Base-by-base conservation (phyloP, 2,329 filamentous ascomycete species). In the Trichoderma hamatum region DNA sequence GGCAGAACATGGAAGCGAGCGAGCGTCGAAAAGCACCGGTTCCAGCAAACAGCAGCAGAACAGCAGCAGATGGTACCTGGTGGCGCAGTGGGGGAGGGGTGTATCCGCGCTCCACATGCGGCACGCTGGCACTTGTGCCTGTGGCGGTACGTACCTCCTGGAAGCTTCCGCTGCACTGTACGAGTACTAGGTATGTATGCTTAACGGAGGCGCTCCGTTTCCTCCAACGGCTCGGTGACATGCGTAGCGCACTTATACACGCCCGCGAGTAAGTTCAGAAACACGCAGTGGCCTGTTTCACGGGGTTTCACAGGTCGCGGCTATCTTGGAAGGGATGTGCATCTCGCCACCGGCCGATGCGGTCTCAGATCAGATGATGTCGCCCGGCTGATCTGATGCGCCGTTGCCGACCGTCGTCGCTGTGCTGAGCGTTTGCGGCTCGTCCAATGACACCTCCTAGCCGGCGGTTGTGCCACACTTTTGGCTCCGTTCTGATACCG, bases 321-420 rank as follows among this genome's bases (percentile, higher is more conserved):
- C 58, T 52, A 54, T 54, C 46, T 68, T 43, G 26, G 28, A 24
- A 24, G 39, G 49, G 43, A 39, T 26, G 36, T 13, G 46, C 39
- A 63, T 43, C 16, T 63, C 43, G 46, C 58, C 39, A 54, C 52
- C 43, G 46, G 58, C 28, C 34, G 43, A 61, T 55, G 46, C 24
- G 28, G 65, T 32, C 36, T 63, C 56, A 54, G 32, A 68, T 68
- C 65, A 68, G 43, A 54, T 68, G 58, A 63, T 63, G 58, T 46
- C 56, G 24, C 32, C 46, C 28, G 30, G 49, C 46, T 30, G 30
- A 34, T 30, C 19, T 55, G 49, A 19, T 66, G 63, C 51, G 62
- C 39, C 62, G 52, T 52, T 39, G 63, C 56, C n/a, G 28, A 46
- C 19, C 34, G 36, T 49, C 19, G 26, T 66, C 14, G 46, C 63